Evolutionary conservation across 805 yeast species (phyloP).

Genomic region (Kluyveromyces siamensis): DNA sequence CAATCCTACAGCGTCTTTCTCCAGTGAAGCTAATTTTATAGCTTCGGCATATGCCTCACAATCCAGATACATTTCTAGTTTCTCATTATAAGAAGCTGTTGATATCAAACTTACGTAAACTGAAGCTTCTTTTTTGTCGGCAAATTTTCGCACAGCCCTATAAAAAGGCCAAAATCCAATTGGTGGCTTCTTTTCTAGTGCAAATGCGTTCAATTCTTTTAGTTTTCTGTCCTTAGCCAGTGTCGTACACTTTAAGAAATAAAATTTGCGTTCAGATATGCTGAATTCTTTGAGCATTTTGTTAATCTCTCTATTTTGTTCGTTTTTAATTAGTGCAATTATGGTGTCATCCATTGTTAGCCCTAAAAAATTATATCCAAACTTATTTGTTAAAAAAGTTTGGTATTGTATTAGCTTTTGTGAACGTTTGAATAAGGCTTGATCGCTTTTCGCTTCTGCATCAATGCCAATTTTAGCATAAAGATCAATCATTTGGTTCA

Average conservation of each 20-base stretch:
- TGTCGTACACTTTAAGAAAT: conserved; percentile 43
- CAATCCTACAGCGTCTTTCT: conserved; percentile 18
- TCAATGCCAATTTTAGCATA: conserved; percentile 16
- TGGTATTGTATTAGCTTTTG: conserved; percentile 37
- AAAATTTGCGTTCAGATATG: conserved; percentile 47
- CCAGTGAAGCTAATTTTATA: conserved; percentile 23
- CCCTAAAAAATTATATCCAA: conserved; percentile 32
- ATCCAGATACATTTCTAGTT: conserved; percentile 40
- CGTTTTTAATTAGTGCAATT: conserved; percentile 33
- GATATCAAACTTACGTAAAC: conserved; percentile 47
- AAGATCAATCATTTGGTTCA: conserved; percentile 28
- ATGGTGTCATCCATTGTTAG: conserved; percentile 43
- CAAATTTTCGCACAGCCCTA: conserved; percentile 41
- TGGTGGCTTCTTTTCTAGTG: conserved; percentile 47
- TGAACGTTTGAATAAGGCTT: conserved; percentile 33
- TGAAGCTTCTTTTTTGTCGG: conserved; percentile 51
- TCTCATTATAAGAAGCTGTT: conserved; percentile 35
- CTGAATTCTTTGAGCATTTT: conserved; percentile 44
- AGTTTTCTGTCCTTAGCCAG: conserved; percentile 41
- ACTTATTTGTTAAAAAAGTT: conserved; percentile 34
- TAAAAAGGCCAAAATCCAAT: conserved; percentile 66
- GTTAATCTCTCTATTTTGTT: conserved; percentile 42
- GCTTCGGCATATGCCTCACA: conserved; percentile 46
- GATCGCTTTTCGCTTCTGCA: conserved; percentile 12
- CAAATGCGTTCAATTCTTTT: conserved; percentile 47